Percentiles rank a stretch among this genome's conserved stretches.
Evolutionary conservation across 1,284 basidiomycete genomes (phyloP).

Genomic region (Apiotrichum laibachii): DNA sequence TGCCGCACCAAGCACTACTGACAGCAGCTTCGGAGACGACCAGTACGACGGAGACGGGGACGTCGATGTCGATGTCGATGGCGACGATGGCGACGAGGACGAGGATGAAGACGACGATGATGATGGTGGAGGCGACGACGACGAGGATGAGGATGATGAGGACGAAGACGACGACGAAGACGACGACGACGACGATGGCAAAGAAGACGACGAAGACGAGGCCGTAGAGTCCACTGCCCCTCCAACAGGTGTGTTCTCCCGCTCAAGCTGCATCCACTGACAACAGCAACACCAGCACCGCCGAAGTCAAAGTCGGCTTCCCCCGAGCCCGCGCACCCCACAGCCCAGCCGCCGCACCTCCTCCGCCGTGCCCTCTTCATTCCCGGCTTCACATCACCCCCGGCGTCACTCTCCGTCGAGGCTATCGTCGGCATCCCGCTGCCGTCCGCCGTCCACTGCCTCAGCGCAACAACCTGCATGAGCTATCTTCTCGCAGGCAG

Average conservation of each 20-base stretch:
- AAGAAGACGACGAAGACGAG: constrained; percentile 20
- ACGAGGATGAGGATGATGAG: constrained; percentile 22
- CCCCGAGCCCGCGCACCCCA: neutral
- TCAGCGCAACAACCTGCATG: constrained; percentile 81
- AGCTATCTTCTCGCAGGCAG: constrained; percentile 86
- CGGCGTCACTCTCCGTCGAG: constrained; percentile 76
- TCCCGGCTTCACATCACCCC: constrained; percentile 34
- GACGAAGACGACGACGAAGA: constrained; percentile 25
- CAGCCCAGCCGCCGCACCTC: constrained; percentile 32
- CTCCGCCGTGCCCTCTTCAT: constrained; percentile 38
- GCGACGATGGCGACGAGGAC: constrained; percentile 29
- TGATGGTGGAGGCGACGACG: constrained; percentile 21
- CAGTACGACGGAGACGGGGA: constrained; percentile 22
- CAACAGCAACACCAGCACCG: neutral
- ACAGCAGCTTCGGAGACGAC: constrained; percentile 16
- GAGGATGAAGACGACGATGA: constrained; percentile 28
- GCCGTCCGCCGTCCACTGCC: constrained; percentile 77
- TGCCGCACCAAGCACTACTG: too few species aligned
- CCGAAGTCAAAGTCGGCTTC: neutral
- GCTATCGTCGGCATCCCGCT: constrained; percentile 89
- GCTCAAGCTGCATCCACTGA: neutral
- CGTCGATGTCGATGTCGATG: constrained; percentile 25
- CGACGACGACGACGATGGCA: constrained; percentile 23
- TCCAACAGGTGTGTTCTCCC: neutral
- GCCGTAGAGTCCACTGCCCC: constrained; percentile 6